phyloP scores from a whole-genome alignment of 2,329 filamentous ascomycete genomes.

The Boeremia exigua region DNA sequence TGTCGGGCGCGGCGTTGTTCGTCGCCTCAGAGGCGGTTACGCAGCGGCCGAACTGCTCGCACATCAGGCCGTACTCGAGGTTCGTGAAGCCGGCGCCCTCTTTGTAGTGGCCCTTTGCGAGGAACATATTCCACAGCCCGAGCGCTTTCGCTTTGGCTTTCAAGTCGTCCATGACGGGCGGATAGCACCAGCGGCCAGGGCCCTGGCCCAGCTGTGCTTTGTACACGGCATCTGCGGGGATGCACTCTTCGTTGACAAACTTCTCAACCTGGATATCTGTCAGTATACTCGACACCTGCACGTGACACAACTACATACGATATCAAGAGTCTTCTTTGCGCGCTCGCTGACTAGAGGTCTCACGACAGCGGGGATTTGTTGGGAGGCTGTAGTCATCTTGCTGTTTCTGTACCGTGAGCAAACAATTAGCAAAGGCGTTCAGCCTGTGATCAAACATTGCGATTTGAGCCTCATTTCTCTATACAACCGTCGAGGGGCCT shows the following conservation, averaged over 20 bases:
- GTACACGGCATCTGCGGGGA: conserved; percentile 66
- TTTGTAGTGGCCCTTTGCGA: conserved; percentile 90
- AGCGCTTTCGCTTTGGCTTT: conserved; percentile 80
- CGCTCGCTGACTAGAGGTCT: conserved; percentile 74
- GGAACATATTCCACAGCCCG: conserved; percentile 96
- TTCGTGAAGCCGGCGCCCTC: conserved; percentile 88
- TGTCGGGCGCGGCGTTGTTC: conserved; percentile 78
- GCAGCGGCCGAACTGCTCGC: conserved; percentile 87
- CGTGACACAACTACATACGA: conserved; percentile 52
- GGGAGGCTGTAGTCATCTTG: conserved; percentile 50
- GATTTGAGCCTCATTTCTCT: neutral
- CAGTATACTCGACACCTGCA: neutral
- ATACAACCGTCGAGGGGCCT: neutral
- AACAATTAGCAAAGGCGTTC: neutral
- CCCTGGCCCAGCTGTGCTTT: conserved; percentile 76
- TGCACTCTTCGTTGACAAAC: conserved; percentile 90
- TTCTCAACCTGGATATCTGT: conserved; percentile 70
- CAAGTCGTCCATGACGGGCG: conserved; percentile 81
- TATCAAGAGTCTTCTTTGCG: conserved; percentile 79
- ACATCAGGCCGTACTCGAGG: conserved; percentile 87
- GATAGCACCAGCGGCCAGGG: conserved; percentile 78
- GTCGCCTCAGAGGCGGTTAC: conserved; percentile 70
- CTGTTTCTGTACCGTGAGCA: neutral
- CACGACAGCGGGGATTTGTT: conserved; percentile 61
- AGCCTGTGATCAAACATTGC: neutral